Base-by-base conservation (phyloP, 768 basidiomycete genomes). In the Stropharia rugosoannulata region DNA sequence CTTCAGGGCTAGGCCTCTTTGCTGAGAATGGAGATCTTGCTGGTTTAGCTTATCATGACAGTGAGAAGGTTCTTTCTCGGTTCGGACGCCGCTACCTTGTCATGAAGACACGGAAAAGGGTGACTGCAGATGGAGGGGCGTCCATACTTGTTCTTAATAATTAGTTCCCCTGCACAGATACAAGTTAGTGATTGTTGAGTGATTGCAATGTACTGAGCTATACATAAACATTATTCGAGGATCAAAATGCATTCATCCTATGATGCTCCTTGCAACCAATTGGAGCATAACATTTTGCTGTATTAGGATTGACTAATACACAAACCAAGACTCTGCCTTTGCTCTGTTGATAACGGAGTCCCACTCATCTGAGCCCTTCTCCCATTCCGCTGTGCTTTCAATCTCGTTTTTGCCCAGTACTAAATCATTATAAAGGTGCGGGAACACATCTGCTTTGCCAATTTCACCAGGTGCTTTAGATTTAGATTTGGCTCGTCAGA, bases 61-160 rank as follows among this genome's bases (percentile, higher is more conserved):
- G 51, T n/a, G 44, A 49, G 3, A 64, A 62, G 36, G 67, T 66
- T 39, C 63, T 83, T 29, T 70, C 68, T 18, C 79, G 78, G 10
- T 79, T 86, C 49, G 85, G 87, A 3, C 78, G 87, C 11, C 70
- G 80, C 0, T 86, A 84, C 53, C 57, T 87, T 11, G 54, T 86
- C 18, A 74, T 86, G 64, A 85, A 86, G 65, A 86, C 85, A 0
- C 73, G 87, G 25, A 76, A 74, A 44, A 73, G 87, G 12, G 73
- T 89, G 25, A 89, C 87, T 0, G 67, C 67, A 9, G 87, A 89
- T 61, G 86, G 87, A 13, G 87, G 87, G 15, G 80, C 80, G 0
- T 87, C 86, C 0, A 64, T 86, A 29, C 75, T 86, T 39, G 74
- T 74, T 2, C 51, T 76, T 42, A 16, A 41, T 32, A 18, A 47